Evolutionary conservation across 1,139 yeast species (phyloP).

Genomic region (Taphrina betulina): DNA sequence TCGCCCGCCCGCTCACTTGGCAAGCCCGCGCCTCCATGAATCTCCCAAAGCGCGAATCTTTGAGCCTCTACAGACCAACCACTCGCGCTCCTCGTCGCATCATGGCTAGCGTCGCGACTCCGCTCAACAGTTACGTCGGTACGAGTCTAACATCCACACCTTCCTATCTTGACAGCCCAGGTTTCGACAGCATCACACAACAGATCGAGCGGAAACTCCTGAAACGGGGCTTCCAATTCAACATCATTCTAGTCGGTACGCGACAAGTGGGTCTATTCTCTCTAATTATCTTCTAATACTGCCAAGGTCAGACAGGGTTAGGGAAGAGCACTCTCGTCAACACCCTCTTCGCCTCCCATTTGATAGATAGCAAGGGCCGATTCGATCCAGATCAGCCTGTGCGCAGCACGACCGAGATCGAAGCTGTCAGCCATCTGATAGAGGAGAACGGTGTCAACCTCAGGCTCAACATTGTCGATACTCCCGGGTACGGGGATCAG

Average conservation of each 20-base stretch:
- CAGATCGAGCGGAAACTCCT: conserved; percentile 91
- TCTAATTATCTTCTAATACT: neutral
- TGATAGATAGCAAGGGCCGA: conserved; percentile 74
- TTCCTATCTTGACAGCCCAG: conserved; percentile 46
- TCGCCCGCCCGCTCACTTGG: too few relatives aligned
- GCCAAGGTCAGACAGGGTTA: conserved; percentile 73
- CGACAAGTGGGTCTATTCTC: neutral
- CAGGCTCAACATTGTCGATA: conserved; percentile 83
- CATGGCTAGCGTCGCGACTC: conserved; percentile 19
- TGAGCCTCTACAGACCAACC: too few relatives aligned
- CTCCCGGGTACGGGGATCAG: conserved; percentile 98
- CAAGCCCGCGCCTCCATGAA: too few relatives aligned
- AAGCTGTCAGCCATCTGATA: conserved; percentile 63
- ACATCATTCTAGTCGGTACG: conserved; percentile 83
- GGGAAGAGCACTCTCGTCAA: conserved; percentile 91
- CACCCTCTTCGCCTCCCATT: conserved; percentile 80
- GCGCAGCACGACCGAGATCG: conserved; percentile 84
- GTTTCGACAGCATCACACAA: conserved; percentile 92
- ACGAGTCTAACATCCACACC: neutral
- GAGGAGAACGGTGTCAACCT: conserved; percentile 84
- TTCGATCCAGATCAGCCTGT: conserved; percentile 64
- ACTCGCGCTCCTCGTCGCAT: too few relatives aligned
- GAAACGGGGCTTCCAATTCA: conserved; percentile 91
- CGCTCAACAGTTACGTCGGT: conserved; percentile 27
- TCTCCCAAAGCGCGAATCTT: too few relatives aligned